phyloP scores from a whole-genome alignment of 2,329 filamentous ascomycete genomes.

The Sporothrix pseudoabietina region DNA sequence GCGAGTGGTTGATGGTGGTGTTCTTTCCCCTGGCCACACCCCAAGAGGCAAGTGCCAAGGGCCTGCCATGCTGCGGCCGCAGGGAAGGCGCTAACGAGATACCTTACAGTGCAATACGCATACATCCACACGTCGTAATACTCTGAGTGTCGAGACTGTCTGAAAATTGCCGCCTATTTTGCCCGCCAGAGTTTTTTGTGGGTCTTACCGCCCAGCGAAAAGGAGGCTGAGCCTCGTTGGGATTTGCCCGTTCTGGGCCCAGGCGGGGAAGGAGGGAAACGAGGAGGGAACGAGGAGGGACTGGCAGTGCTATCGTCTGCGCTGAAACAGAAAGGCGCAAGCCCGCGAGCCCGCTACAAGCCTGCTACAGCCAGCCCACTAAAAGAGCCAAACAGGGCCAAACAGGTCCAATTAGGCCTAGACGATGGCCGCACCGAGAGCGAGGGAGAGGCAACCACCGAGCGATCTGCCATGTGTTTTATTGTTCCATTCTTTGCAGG shows the following conservation, averaged over 20 bases:
- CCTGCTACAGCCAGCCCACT: background rate
- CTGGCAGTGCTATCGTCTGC: background rate
- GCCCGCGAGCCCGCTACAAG: background rate
- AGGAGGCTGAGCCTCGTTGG: constrained; percentile 24
- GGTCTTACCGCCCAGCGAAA: constrained; percentile 6
- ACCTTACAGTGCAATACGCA: constrained; percentile 3
- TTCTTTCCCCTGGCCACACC: constrained; percentile 13
- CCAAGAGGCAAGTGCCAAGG: constrained; percentile 21
- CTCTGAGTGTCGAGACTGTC: too few species aligned
- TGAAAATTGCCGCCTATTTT: background rate
- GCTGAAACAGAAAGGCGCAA: background rate
- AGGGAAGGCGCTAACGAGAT: constrained; percentile 15
- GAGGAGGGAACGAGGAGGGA: background rate
- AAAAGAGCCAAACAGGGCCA: background rate
- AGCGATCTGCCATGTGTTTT: constrained; percentile 17
- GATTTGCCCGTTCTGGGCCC: background rate
- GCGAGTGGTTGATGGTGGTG: constrained; percentile 12
- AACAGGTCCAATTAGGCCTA: background rate
- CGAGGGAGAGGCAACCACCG: constrained; percentile 16
- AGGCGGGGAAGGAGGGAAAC: background rate
- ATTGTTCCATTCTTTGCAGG: background rate
- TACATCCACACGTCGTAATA: background rate
- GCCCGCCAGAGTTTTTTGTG: background rate
- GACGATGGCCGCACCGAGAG: background rate
- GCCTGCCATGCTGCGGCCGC: constrained; percentile 8